A percentile compares a stretch with the other conserved stretches of the same genome.
These are phyloP conservation scores for Hypoxylon sp. DNA, from an alignment of 2,329 filamentous ascomycete species.

Conservation along the genomic window DNA sequence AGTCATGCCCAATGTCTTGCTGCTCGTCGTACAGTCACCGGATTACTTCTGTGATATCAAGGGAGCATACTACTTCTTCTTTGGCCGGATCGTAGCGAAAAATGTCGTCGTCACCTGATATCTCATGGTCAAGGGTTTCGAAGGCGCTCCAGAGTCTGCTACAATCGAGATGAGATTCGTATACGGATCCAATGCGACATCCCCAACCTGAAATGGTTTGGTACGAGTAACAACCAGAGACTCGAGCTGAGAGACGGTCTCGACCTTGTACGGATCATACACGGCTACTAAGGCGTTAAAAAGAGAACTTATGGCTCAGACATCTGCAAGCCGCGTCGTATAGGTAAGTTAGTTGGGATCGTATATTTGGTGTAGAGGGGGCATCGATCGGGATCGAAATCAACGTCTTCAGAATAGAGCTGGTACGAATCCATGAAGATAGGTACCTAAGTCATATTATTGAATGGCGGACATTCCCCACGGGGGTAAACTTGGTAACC, in stretches of 20 bases:
- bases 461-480: conserved; percentile 39
- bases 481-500: conserved; percentile 10
- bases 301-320: conserved; percentile 45
- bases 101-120: conserved; percentile 57
- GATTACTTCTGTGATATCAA: conserved; percentile 54
- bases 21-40: conserved; percentile 56
- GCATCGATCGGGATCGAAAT: conserved; percentile 55
- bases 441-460: conserved; percentile 43
- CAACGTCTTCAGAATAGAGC: conserved; percentile 57
- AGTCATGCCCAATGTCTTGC: conserved; percentile 59
- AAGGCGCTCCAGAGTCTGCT: conserved; percentile 56
- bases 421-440: conserved; percentile 51
- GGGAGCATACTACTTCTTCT: conserved; percentile 51
- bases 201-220: conserved; percentile 54
- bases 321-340: conserved; percentile 14
- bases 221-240: conserved; percentile 54
- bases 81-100: conserved; percentile 55
- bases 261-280: conserved; percentile 55
- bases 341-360: not conserved
- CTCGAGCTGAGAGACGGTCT: conserved; percentile 49
- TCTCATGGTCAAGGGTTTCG: conserved; percentile 55
- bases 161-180: conserved; percentile 54
- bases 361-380: conserved; percentile 54
- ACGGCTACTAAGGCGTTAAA: conserved; percentile 56
- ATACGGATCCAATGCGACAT: conserved; percentile 55